Conservation (phyloP, 768 basidiomycete genomes). For the Coprinopsis sp. region DNA sequence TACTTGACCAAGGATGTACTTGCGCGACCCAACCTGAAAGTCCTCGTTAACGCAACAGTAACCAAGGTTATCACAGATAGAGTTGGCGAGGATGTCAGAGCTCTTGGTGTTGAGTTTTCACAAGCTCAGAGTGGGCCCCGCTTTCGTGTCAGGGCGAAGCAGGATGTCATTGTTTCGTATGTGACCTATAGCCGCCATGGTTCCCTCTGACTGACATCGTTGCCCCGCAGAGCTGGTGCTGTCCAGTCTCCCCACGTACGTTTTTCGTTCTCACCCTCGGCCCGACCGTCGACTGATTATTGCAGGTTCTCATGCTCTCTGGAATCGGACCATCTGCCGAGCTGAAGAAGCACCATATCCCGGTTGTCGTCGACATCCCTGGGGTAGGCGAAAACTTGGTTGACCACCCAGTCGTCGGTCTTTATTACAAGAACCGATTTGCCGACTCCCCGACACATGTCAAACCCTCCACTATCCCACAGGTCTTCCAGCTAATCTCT, state of each 20-base stretch:
- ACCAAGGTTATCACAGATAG: constrained; percentile 49
- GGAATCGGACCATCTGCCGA: constrained; percentile 69
- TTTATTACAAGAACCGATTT: constrained; percentile 49
- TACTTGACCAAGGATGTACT: constrained; percentile 61
- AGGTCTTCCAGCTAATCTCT: constrained; percentile 25
- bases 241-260: constrained; percentile 52
- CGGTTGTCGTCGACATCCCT: constrained; percentile 57
- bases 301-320: constrained; percentile 63
- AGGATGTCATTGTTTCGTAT: constrained; percentile 55
- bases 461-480: constrained; percentile 20
- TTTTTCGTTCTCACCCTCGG: neutral
- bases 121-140: constrained; percentile 25
- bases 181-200: constrained; percentile 17
- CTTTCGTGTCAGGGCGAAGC: constrained; percentile 40
- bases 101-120: constrained; percentile 55
- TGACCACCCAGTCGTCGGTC: constrained; percentile 59
- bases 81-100: constrained; percentile 31
- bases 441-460: constrained; percentile 40
- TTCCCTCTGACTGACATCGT: neutral
- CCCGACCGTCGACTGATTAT: neutral
- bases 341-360: constrained; percentile 48
- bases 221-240: constrained; percentile 45
- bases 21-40: constrained; percentile 54
- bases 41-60: constrained; percentile 47
- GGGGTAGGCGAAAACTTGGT: constrained; percentile 71